Base-by-base conservation (phyloP, 139 green algal genomes). In the Volvox reticuliferus region DNA sequence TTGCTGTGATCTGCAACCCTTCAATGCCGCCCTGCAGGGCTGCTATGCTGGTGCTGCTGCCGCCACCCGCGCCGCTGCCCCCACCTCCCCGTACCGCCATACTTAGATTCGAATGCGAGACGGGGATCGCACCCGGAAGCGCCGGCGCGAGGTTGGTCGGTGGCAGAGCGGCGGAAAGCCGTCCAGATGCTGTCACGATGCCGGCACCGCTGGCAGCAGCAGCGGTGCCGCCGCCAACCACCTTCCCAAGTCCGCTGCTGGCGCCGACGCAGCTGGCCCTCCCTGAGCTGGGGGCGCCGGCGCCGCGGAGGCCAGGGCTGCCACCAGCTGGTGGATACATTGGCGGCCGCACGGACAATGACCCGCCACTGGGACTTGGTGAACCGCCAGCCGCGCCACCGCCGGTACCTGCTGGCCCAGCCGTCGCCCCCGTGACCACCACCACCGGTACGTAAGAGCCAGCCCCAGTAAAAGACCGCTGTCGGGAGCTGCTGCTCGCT, bases 391-490 rank as follows among this genome's bases (percentile, higher is more conserved):
- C 55, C 14, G 55, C 35, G 21, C 22, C 65, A 32, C 82, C 82
- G 12, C 33, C 65, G 82, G 50, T 26, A 0, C 65, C 65, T 36
- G 33, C 82, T 65, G 14, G 33, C 1, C 61, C 33, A 0, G 32
- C 30, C 18, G 82, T 35, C 19, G n/a, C 62, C 1, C 80, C 80
- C 26, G 80, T 44, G 50, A 61, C n/a, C 55, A 75, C 50, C 55
- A 86, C 80, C 9, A 55, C n/a, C 9, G 80, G 62, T 28, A 61
- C 81, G n/a, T 68, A 62, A 22, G 18, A 19, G 18, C 12, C 81
- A 61, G 61, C 62, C 61, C 61, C 62, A 20, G 65, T 88, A 32
- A 88, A 88, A 62, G 82, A 88, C 3, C 82, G 82, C 35, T 88
- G 82, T 12, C 82, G 82, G n/a, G 82, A 24, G 65, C 65, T 65